These are phyloP conservation scores for Agastache rugosa DNA, from an alignment of 257 asterid species.

Conservation along the genomic window DNA sequence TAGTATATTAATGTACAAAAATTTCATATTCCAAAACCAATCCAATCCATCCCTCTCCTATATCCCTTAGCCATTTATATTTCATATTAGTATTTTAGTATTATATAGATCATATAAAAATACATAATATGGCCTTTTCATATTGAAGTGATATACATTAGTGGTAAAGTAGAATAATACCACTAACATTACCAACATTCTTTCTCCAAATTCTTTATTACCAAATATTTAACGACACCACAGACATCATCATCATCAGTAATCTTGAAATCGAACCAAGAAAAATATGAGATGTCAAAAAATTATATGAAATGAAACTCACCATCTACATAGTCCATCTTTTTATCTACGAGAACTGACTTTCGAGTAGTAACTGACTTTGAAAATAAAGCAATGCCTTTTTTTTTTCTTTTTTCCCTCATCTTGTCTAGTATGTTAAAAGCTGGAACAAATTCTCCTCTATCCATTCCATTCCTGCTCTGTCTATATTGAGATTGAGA, in stretches of 20 bases:
- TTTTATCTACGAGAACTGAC: neutral
- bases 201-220: too few species aligned
- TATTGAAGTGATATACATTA: too few species aligned
- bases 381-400: neutral
- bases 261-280: neutral
- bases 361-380: neutral
- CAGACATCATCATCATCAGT: neutral
- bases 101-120: too few species aligned
- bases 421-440: conserved; percentile 23
- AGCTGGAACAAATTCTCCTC: conserved; percentile 35
- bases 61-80: too few species aligned
- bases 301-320: neutral
- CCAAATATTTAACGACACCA: too few species aligned
- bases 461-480: neutral
- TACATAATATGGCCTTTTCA: too few species aligned
- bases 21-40: too few species aligned
- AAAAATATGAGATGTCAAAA: neutral
- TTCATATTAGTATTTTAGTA: too few species aligned
- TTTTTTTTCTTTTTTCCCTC: conserved; percentile 15
- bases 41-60: too few species aligned
- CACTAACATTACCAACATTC: too few species aligned
- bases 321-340: neutral
- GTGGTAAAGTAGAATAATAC: too few species aligned
- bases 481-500: neutral
- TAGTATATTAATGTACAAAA: too few species aligned